Conservation (phyloP, 2,329 filamentous ascomycete species). For the Hypoxylon sp. region DNA sequence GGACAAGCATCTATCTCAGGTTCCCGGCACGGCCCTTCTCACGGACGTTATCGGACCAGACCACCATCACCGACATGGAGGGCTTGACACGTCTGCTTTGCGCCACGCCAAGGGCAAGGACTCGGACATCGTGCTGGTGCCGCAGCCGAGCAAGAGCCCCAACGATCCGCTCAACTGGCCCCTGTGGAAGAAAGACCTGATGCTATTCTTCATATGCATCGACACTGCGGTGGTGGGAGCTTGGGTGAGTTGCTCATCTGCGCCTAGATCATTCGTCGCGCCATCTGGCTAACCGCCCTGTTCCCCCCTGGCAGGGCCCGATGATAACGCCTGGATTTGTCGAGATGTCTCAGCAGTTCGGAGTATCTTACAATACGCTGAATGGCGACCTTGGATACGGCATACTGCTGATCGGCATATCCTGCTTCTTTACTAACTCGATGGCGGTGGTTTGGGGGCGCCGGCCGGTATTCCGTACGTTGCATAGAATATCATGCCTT, state of each 20-base stretch:
- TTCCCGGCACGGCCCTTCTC: constrained; percentile 43
- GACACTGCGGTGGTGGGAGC: constrained; percentile 49
- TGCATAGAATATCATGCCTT: too few species aligned
- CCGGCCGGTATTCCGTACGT: constrained; percentile 46
- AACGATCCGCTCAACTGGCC: constrained; percentile 54
- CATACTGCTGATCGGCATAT: constrained; percentile 46
- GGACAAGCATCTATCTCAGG: constrained; percentile 40
- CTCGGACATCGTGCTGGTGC: constrained; percentile 53
- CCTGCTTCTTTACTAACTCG: constrained; percentile 45
- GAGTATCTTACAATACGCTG: constrained; percentile 46
- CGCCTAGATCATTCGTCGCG: not conserved
- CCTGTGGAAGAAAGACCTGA: constrained; percentile 50
- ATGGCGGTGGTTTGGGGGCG: constrained; percentile 45
- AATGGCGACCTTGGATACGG: constrained; percentile 47
- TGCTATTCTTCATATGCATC: constrained; percentile 49
- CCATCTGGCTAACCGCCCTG: not conserved
- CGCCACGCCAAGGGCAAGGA: constrained; percentile 39
- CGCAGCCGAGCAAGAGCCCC: constrained; percentile 54
- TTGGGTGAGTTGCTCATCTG: constrained; percentile 20
- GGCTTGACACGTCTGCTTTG: constrained; percentile 36
- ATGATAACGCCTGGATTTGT: constrained; percentile 49
- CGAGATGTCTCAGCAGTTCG: constrained; percentile 43
- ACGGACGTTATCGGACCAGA: constrained; percentile 42
- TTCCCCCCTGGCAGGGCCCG: constrained; percentile 38
- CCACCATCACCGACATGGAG: constrained; percentile 39